Evolutionary conservation across 75 land plant species (phyloP).

Genomic region (Pinus taeda): DNA sequence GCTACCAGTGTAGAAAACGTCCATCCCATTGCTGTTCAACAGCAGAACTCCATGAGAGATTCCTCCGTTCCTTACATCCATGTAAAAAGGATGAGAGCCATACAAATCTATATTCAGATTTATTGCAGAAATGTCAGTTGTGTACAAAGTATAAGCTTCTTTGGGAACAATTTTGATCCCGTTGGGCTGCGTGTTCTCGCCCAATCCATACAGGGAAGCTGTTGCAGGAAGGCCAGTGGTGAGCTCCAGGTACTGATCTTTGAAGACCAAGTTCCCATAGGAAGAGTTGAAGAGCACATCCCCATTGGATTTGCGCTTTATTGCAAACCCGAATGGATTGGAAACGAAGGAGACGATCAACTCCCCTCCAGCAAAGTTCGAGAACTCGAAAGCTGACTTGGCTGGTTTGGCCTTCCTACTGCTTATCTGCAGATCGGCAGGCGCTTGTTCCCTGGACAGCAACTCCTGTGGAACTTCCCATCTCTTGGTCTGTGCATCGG

Average conservation of each 20-base stretch:
- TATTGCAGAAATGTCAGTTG: constrained; percentile 53
- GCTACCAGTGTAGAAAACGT: constrained; percentile 58
- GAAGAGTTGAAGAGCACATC: constrained; percentile 69
- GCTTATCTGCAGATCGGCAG: constrained; percentile 10
- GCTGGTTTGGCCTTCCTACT: neutral
- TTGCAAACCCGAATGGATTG: constrained; percentile 70
- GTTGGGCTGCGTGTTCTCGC: constrained; percentile 74
- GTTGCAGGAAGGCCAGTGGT: constrained; percentile 55
- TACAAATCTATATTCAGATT: constrained; percentile 61
- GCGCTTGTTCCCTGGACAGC: constrained; percentile 40
- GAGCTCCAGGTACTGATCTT: constrained; percentile 91
- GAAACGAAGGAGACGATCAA: constrained; percentile 60
- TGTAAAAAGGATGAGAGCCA: constrained; percentile 41
- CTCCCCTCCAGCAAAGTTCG: constrained; percentile 37
- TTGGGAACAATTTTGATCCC: constrained; percentile 53
- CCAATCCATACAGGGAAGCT: constrained; percentile 75
- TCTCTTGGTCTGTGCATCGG: constrained; percentile 56
- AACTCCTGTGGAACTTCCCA: constrained; percentile 84
- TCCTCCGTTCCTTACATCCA: constrained; percentile 41
- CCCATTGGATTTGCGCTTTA: constrained; percentile 57
- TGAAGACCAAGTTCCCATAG: constrained; percentile 54
- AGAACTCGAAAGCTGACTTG: neutral
- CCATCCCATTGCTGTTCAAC: constrained; percentile 95
- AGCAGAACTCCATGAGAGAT: constrained; percentile 70
- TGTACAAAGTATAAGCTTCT: constrained; percentile 71